Evolutionary conservation across 768 basidiomycete species (phyloP), one percentile per base, ranked within the genome.

Genomic region (Mycena maculata): DNA sequence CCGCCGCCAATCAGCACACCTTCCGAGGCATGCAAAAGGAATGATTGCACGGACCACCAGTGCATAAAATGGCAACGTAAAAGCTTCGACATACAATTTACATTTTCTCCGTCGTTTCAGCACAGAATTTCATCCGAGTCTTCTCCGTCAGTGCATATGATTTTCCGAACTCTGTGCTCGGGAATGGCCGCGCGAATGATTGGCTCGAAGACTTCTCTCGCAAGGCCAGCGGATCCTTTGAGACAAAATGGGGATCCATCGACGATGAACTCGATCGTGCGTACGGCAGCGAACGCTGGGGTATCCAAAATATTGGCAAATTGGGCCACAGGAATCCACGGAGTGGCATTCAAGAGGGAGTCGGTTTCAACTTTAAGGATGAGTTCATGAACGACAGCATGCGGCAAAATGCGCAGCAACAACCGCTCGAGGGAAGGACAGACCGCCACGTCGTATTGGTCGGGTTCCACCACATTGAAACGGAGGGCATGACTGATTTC

Each of bases 91-190:
- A n/a, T n/a, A n/a, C n/a, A n/a, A n/a, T n/a, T n/a, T n/a, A n/a
- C n/a, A n/a, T n/a, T n/a, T n/a, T 41, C 36, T 38, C 42, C 42
- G 42, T 18, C 22, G n/a, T n/a, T n/a, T n/a, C 38, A 47, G n/a
- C 55, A 57, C 41, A 27, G 44, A n/a, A 36, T 30, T 36, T 59
- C 57, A 27, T 60, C 59, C 12, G 59, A 25, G 18, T 61, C 60
- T 33, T 61, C 48, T 27, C 60, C 60, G 20, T 52, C 49, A 9
- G 31, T 18, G 30, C 49, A 61, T 4, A 41, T 20, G 13, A 60
- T n/a, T 22, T 20, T 2, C 15, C 41, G 48, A 33, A 15, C 22
- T 13, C 13, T 28, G n/a, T 20, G 50, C 18, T 13, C 22, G 25
- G 47, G 47, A 9, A 60, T 25, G 1, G 27, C 31, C 13, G 47